Conservation (phyloP, 495 filamentous ascomycete genomes). For the Tuber calosporum region DNA sequence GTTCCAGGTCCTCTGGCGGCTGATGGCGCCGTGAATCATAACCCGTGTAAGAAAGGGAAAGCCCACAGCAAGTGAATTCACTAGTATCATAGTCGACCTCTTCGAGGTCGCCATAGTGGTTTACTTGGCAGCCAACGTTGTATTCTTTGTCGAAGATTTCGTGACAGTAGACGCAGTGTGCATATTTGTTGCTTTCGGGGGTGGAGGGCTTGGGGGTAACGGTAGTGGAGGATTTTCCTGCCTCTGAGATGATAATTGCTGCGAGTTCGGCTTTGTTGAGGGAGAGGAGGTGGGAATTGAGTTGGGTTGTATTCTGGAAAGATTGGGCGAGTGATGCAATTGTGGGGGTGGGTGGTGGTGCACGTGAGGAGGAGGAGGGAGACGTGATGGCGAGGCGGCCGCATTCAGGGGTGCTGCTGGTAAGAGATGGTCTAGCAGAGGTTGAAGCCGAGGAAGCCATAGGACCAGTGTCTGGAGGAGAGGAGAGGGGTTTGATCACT, state of each 20-base stretch:
- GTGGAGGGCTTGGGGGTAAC: background rate
- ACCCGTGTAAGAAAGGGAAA: conserved; percentile 16
- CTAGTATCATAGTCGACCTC: background rate
- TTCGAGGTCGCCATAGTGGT: conserved; percentile 16
- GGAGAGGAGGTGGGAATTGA: background rate
- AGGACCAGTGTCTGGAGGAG: background rate
- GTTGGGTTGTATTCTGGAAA: background rate
- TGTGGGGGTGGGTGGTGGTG: background rate
- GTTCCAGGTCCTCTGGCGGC: conserved; percentile 4
- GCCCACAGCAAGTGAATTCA: conserved; percentile 20
- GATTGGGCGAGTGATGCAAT: background rate
- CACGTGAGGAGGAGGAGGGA: background rate
- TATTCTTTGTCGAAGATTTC: conserved; percentile 21
- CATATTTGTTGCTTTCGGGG: conserved; percentile 1
- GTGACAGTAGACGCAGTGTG: conserved; percentile 30
- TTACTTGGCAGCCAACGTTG: conserved; percentile 13
- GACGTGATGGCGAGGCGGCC: background rate
- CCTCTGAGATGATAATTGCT: background rate
- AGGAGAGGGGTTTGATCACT: background rate
- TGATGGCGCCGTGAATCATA: background rate
- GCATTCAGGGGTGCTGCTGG: background rate
- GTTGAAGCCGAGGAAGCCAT: background rate
- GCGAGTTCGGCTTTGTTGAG: background rate
- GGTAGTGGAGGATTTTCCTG: background rate
- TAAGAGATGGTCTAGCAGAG: background rate